phyloP scores from a whole-genome alignment of 768 basidiomycete species.

The Mycena floridula region DNA sequence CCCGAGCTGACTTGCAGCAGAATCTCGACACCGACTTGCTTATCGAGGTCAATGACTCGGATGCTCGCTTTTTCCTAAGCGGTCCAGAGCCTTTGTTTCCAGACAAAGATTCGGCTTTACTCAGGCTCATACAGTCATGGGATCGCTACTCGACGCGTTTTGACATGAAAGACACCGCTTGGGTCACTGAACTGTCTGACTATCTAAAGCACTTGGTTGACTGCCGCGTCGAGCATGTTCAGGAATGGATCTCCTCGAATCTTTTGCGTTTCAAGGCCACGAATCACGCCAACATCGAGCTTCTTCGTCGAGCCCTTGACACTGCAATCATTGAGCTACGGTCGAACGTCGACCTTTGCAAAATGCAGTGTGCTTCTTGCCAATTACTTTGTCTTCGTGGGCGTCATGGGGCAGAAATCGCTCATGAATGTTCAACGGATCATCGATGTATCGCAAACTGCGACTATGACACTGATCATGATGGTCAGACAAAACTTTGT shows the following conservation, averaged over 20 bases:
- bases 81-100: conserved; percentile 5
- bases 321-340: conserved; percentile 37
- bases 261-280: conserved; percentile 36
- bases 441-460: conserved; percentile 43
- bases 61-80: conserved; percentile 25
- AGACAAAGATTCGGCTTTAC: conserved; percentile 19
- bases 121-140: conserved; percentile 22
- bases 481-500: conserved; percentile 27
- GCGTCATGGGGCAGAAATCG: conserved; percentile 32
- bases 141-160: conserved; percentile 23
- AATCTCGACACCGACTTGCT: conserved; percentile 45
- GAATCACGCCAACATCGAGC: conserved; percentile 36
- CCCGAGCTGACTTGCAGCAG: conserved; percentile 20
- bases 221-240: conserved; percentile 39
- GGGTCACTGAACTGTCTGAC: conserved; percentile 29
- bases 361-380: conserved; percentile 39
- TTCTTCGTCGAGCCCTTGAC: conserved; percentile 38
- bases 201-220: conserved; percentile 35
- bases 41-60: conserved; percentile 32
- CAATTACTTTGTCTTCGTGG: conserved; percentile 41
- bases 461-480: conserved; percentile 32
- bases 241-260: conserved; percentile 46
- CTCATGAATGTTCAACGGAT: conserved; percentile 44
- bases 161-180: conserved; percentile 30
- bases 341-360: conserved; percentile 42